Base-by-base conservation (phyloP, 75 land plant species). In the Chamaecyparis obtusa region DNA sequence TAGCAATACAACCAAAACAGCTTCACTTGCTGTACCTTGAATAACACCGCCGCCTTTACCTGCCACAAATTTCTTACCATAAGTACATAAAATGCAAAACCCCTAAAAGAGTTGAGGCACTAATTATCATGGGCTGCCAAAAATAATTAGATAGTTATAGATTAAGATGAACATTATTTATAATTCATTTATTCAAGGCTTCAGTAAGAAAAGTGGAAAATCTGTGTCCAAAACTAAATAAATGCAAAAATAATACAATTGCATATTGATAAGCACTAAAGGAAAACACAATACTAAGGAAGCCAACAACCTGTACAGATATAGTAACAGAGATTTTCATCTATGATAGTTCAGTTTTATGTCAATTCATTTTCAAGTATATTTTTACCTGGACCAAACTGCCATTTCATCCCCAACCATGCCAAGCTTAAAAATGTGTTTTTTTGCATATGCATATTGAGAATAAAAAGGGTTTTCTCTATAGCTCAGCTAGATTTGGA, bases 11-110 rank as follows among this genome's bases (percentile, higher is more conserved):
- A 94, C 96, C 71, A 97, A 72, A 78, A 97, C 91, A 81, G 99
- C 99, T 88, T 96, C 99, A 89, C 99, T 95, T 54, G 99, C 96
- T 24, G 97, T 94, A 35, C 99, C 99, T 86, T 97, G 99, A 85
- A 97, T 94, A 51, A 97, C 99, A 75, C 99, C 99, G 71, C 97
- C 99, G 87, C 97, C 99, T 81, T 91, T 87, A 64, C 98, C 83
- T 81, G 83, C 54, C 17, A 81, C 51, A 46, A 27, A 32, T 46
- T 81, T 81, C 30, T 81, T 44, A 46, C 48, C 15, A 27, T 44
- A 2, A 81, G 15, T 46, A 81, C 30, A 13, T 13, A 46, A 81
- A 46, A 81, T 44, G 27, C 14, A 81, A 46, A 46, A 81, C 32
- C 9, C 24, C 9, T 81, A 27, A 10, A 81, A 81, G 83, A 81